Evolutionary conservation across 164 flowering plant species (phyloP).

Genomic region (Nelumbo lutea): DNA sequence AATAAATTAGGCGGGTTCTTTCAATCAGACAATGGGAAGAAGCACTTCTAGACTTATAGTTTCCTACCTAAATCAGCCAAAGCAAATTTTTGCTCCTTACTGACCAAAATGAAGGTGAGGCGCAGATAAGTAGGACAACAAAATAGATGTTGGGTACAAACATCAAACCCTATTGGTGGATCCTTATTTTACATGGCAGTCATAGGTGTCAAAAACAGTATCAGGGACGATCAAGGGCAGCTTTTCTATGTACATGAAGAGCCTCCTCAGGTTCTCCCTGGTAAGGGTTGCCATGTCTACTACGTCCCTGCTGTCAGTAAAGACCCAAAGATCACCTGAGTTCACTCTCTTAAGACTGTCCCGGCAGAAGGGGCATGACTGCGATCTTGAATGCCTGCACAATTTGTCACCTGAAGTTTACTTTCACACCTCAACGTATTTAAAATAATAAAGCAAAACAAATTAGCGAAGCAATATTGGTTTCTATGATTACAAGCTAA

Average conservation of each 20-base stretch:
- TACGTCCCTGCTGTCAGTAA: conserved; percentile 54
- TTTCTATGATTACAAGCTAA: neutral
- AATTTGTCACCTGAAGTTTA: conserved; percentile 3
- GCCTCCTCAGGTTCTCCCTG: conserved; percentile 63
- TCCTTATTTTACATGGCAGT: conserved; percentile 23
- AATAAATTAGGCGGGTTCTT: conserved; percentile 20
- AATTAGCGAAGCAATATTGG: neutral
- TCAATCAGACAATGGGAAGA: conserved; percentile 19
- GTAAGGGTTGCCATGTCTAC: conserved; percentile 55
- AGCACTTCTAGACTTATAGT: neutral
- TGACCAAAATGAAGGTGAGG: neutral
- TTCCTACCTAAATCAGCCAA: conserved; percentile 6
- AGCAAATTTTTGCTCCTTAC: neutral
- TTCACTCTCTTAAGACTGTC: conserved; percentile 72
- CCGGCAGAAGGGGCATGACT: conserved; percentile 86
- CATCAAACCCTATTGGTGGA: neutral
- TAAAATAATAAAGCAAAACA: no score
- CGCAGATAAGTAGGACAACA: conserved; percentile 4
- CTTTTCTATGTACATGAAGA: conserved; percentile 74
- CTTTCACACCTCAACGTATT: neutral
- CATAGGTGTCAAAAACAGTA: conserved; percentile 46
- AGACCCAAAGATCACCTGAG: conserved; percentile 80
- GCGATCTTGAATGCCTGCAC: conserved; percentile 69
- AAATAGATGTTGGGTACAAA: neutral
- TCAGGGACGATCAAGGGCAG: conserved; percentile 62